Evolutionary conservation across 305 asterid species (phyloP).

Genomic region (Fraxinus xanthoxyloides): DNA sequence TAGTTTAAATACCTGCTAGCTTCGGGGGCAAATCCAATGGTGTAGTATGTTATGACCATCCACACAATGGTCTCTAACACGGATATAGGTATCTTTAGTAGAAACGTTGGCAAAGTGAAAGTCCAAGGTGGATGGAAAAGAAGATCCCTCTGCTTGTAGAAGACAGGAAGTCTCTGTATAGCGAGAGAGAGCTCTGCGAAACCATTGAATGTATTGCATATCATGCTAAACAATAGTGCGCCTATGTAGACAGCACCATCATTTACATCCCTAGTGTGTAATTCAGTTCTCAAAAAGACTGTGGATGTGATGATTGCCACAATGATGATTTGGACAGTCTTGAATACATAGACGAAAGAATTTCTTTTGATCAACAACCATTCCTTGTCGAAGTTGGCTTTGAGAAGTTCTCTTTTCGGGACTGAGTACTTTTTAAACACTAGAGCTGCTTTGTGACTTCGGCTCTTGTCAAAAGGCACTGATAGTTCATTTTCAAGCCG

Average conservation of each 20-base stretch:
- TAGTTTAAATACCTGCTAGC: background rate
- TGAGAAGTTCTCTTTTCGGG: slow-evolving; percentile 57
- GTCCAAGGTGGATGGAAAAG: slow-evolving; percentile 82
- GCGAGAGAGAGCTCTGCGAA: slow-evolving; percentile 60
- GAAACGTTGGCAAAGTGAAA: slow-evolving; percentile 45
- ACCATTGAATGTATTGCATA: slow-evolving; percentile 69
- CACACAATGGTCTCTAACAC: background rate
- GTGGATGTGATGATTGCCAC: slow-evolving; percentile 60
- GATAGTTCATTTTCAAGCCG: slow-evolving; percentile 62
- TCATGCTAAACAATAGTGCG: slow-evolving; percentile 55
- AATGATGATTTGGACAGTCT: slow-evolving; percentile 66
- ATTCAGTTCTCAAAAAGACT: slow-evolving; percentile 51
- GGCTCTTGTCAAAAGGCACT: slow-evolving; percentile 47
- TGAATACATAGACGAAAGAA: slow-evolving; percentile 69
- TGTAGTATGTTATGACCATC: background rate
- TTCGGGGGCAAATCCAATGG: background rate
- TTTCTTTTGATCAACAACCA: slow-evolving; percentile 79
- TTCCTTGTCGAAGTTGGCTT: slow-evolving; percentile 70
- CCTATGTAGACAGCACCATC: slow-evolving; percentile 63
- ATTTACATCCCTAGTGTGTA: slow-evolving; percentile 47
- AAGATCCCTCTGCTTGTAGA: slow-evolving; percentile 78
- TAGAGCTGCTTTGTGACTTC: slow-evolving; percentile 65
- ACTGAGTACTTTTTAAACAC: slow-evolving; percentile 54
- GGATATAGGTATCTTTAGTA: background rate
- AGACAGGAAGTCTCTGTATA: slow-evolving; percentile 74